These are phyloP conservation scores for Anthracocystis panici-leucophaei DNA, from an alignment of 1,284 basidiomycete species.

Conservation along the genomic window DNA sequence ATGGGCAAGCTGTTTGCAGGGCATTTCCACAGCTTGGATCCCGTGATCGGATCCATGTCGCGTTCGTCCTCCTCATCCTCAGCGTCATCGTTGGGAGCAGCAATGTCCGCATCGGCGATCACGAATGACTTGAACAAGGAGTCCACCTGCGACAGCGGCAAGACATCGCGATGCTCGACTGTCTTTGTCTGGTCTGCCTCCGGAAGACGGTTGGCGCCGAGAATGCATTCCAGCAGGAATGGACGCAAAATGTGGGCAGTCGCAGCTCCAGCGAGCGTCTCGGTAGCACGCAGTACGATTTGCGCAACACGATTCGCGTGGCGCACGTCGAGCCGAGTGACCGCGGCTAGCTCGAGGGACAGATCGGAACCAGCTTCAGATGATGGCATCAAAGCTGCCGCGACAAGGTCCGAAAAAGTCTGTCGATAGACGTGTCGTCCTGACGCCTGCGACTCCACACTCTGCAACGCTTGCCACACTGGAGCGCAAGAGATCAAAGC, in stretches of 20 bases:
- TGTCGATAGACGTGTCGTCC: conserved; percentile 20
- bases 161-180: conserved; percentile 7
- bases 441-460: conserved; percentile 25
- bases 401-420: conserved; percentile 38
- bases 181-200: background rate
- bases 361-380: background rate
- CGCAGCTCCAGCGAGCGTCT: conserved; percentile 5
- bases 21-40: conserved; percentile 70
- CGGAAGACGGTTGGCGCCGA: conserved; percentile 24
- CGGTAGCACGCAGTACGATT: conserved; percentile 11
- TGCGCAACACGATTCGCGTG: conserved; percentile 24
- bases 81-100: conserved; percentile 65
- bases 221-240: conserved; percentile 26
- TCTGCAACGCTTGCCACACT: conserved; percentile 28
- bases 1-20: conserved; percentile 76
- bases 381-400: conserved; percentile 14
- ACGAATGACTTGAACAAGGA: conserved; percentile 17
- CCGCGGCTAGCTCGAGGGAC: conserved; percentile 24
- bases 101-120: background rate
- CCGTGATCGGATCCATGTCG: conserved; percentile 60
- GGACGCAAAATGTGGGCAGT: conserved; percentile 18
- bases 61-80: conserved; percentile 34
- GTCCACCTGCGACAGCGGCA: conserved; percentile 25
- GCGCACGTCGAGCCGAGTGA: conserved; percentile 28
- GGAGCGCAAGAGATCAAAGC: conserved; percentile 25